Base-by-base conservation (phyloP, 176 grass and related monocot species). In the Olyra latifolia region DNA sequence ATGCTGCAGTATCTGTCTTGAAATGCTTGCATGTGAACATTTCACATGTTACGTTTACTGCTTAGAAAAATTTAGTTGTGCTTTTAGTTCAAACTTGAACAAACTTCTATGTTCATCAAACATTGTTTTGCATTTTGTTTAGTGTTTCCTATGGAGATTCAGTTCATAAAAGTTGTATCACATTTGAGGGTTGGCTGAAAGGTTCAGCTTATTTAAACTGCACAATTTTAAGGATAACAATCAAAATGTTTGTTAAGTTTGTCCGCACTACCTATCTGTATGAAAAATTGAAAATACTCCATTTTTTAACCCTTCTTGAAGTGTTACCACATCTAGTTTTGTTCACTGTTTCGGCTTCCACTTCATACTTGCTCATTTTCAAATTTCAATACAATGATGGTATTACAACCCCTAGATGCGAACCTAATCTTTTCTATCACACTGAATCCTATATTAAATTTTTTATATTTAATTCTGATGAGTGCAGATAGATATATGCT, bases 281-380 rank as follows among this genome's bases (percentile, higher is more conserved):
- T 71, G 66, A 64, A 14, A n/a, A n/a, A n/a, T n/a, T n/a, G n/a
- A n/a, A 4, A 42, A 25, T 40, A 43, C 20, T 74, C 7, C 29
- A 75, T 2, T 62, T 58, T 74, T 30, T 53, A 76, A 44, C 25
- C 4, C 10, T 61, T 69, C 15, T 28, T 42, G 7, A 17, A 74
- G 44, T 39, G 20, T 43, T 53, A 72, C 19, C 32, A 45, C 44
- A 50, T 76, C 9, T 77, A 27, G 54, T 59, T 40, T 41, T 64
- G 13, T 63, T 53, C 67, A 79, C 27, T 72, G 13, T 45, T 66
- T 69, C 50, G 53, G 27, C 61, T 38, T 40, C 78, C 12, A 59
- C 58, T 45, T 80, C 52, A 46, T 69, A 19, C 28, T 71, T 71
- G 14, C 42, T 49, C 13, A 14, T 41, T 82, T 70, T 50, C 45